Evolutionary conservation across 441 rosid species (phyloP).

Genomic region (Rhodomyrtus psidioides): DNA sequence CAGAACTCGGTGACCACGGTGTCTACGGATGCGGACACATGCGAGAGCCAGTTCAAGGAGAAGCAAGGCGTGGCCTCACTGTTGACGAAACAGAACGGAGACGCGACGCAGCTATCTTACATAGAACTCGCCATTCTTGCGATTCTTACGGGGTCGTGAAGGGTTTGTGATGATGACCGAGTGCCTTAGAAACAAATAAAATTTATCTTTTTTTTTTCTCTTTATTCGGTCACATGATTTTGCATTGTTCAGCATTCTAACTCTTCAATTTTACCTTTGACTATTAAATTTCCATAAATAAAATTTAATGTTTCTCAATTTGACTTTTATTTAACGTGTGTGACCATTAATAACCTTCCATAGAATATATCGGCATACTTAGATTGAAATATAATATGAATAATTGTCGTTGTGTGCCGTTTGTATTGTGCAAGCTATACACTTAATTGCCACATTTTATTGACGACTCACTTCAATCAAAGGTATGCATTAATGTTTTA

Average conservation of each 20-base stretch:
- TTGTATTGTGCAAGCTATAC: too few relatives aligned
- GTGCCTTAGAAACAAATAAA: background rate
- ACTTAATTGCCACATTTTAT: too few relatives aligned
- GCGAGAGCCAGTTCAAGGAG: background rate
- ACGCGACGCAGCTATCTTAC: too few relatives aligned
- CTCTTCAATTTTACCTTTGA: too few relatives aligned
- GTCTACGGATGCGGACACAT: background rate
- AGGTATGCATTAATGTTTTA: background rate
- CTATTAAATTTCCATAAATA: background rate
- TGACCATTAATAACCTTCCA: background rate
- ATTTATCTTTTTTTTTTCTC: too few relatives aligned
- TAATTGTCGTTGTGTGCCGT: too few relatives aligned
- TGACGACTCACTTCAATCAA: background rate
- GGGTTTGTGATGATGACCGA: too few relatives aligned
- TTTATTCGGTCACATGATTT: too few relatives aligned
- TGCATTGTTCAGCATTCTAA: too few relatives aligned
- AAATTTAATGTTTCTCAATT: background rate
- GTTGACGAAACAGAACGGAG: too few relatives aligned
- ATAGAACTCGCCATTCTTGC: too few relatives aligned
- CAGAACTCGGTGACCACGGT: fast-evolving
- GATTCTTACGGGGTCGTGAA: too few relatives aligned
- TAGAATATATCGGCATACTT: background rate
- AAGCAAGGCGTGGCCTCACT: background rate
- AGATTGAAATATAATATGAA: background rate
- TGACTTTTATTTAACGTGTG: background rate